Conservation (phyloP, 371 early-diverging fungal species). For the Conidiobolus incongruus region DNA sequence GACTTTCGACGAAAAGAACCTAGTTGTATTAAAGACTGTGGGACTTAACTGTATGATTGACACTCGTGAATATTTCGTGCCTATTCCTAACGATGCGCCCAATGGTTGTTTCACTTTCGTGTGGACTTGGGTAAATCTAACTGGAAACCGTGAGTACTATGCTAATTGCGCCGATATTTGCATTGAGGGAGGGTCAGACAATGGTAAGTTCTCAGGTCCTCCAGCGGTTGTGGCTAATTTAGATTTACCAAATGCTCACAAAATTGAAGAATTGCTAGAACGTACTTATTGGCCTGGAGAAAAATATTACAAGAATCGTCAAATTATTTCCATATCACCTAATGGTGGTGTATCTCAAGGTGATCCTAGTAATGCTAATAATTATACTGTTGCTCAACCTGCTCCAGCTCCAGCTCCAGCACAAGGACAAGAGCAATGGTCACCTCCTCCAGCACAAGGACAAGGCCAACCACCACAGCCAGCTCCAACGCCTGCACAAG, state of each 20-base stretch:
- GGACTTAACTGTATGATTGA: conserved; percentile 1
- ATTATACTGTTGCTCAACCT: no score
- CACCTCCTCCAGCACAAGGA: no score
- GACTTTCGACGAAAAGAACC: not conserved
- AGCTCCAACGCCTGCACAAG: no score
- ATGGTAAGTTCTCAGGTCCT: conserved; percentile 16
- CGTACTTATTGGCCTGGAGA: no score
- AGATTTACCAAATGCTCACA: conserved; percentile 10
- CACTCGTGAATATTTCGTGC: conserved; percentile 9
- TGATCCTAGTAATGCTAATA: no score
- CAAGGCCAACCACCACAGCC: no score
- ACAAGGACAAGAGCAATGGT: no score
- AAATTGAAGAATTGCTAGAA: conserved; percentile 19
- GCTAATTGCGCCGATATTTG: conserved; percentile 34
- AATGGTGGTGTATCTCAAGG: no score
- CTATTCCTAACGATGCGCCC: conserved; percentile 15
- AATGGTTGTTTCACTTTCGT: conserved; percentile 14
- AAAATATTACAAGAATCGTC: no score
- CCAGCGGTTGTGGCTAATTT: conserved; percentile 24
- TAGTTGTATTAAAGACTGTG: not conserved
- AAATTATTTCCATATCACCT: no score
- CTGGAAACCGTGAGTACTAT: conserved; percentile 40
- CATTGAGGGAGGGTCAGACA: conserved; percentile 13
- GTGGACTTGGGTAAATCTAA: conserved; percentile 22
- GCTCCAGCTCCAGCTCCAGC: no score